Percentiles rank a stretch among this genome's conserved stretches.
These are phyloP conservation scores for Colletotrichum shisoi DNA, from an alignment of 2,329 filamentous ascomycete species.

Conservation along the genomic window DNA sequence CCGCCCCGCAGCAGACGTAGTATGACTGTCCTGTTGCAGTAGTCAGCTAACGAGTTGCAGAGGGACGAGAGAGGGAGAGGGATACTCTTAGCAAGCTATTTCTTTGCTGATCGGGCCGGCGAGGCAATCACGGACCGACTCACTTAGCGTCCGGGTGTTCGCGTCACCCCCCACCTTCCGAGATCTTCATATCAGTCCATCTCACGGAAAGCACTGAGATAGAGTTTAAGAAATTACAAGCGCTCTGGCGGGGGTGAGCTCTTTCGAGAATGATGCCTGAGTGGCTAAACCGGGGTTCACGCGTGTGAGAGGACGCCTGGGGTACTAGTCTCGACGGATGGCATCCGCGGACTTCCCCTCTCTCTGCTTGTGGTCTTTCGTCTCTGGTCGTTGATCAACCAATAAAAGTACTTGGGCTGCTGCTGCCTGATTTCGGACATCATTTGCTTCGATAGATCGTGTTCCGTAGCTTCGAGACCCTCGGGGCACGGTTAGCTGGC, in stretches of 20 bases:
- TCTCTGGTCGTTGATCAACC: background rate
- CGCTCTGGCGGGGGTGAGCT: background rate
- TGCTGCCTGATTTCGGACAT: no score
- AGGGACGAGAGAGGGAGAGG: background rate
- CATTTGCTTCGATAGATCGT: background rate
- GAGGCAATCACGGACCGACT: background rate
- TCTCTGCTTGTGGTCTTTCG: background rate
- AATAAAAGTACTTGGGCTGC: background rate
- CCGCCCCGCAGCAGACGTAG: background rate
- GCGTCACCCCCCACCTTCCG: background rate
- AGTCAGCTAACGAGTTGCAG: background rate
- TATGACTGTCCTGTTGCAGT: background rate
- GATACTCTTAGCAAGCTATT: background rate
- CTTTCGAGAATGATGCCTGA: background rate
- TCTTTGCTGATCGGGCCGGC: background rate
- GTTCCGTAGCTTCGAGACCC: background rate
- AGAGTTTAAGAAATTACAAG: conserved; percentile 4
- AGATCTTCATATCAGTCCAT: conserved; percentile 22
- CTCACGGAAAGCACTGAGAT: conserved; percentile 2
- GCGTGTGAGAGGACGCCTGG: background rate
- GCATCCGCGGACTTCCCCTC: background rate
- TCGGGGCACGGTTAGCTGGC: no score
- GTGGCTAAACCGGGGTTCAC: background rate
- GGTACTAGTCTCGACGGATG: background rate
- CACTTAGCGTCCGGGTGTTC: background rate